These are phyloP conservation scores for Juglanconis sp. DNA, from an alignment of 2,329 filamentous ascomycete genomes.

Conservation along the genomic window DNA sequence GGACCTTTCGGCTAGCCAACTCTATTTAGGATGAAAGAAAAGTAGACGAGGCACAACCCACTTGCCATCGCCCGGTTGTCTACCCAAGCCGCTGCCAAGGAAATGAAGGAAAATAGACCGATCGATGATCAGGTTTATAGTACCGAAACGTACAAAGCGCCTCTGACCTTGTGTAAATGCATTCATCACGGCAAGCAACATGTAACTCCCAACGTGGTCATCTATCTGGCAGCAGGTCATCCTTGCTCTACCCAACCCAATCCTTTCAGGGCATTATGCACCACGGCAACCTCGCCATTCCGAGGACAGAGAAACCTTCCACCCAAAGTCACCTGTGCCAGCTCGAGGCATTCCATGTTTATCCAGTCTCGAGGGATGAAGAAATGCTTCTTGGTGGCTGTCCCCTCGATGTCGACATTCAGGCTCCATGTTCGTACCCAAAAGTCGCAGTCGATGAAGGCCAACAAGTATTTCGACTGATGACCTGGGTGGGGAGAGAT, in stretches of 20 bases:
- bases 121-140: too few species aligned
- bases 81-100: too few species aligned
- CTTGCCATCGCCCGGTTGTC: too few species aligned
- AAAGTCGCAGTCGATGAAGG: background rate
- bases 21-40: too few species aligned
- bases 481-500: background rate
- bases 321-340: constrained; percentile 20
- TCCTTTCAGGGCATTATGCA: background rate
- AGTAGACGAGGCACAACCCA: too few species aligned
- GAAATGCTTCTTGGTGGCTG: constrained; percentile 19
- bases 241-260: background rate
- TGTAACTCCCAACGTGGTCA: too few species aligned
- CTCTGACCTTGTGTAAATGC: too few species aligned
- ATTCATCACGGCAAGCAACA: too few species aligned
- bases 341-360: constrained; percentile 19
- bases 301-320: constrained; percentile 26
- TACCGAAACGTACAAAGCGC: too few species aligned
- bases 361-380: constrained; percentile 29
- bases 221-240: too few species aligned
- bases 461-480: background rate
- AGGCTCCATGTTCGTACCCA: background rate
- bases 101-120: too few species aligned
- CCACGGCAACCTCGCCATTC: constrained; percentile 24
- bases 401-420: background rate
- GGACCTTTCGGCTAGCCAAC: too few species aligned